Evolutionary conservation across 805 yeast genomes (phyloP), one percentile per base, ranked within the genome.

Genomic region (Schizosaccharomyces lindneri): DNA sequence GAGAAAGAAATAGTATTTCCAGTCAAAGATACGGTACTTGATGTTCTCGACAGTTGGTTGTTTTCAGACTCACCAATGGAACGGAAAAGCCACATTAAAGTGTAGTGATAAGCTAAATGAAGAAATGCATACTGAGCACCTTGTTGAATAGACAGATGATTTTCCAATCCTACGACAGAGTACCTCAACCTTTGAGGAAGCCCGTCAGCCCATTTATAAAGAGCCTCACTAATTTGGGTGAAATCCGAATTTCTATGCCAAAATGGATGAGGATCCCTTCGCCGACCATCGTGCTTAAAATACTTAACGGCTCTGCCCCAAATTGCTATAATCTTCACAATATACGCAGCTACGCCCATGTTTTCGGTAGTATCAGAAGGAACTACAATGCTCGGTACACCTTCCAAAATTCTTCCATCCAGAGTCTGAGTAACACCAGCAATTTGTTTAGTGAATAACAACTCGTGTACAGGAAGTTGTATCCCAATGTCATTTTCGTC

Each of bases 401-500:
- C 67, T 19, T 64, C 62, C 17, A 67, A 63, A 60, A 64, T 61
- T 19, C 61, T 21, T n/a, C 61, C 55, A 21, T 59, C 61, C 24
- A 59, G 36, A n/a, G 55, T 41, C 48, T 68, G 68, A 2, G 68
- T 62, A n/a, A 64, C 66, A 27, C 66, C 69, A 15, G 69, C 68
- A 24, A 66, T 67, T 61, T 62, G 65, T 59, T 67, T 64, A 31
- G 67, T 64, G 59, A 68, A 70, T 39, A 66, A 67, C 57, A 66
- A 64, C 39, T 66, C 66, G 51, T 66, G 64, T 31, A 71, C 68
- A 4, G 73, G 73, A 1, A 71, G 64, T 46, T 63, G 67, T 21
- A 70, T 62, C 43, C 65, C 64, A 15, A 65, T 61, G 36, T 67
- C 67, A 19, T 67, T 70, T 21, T 65, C 65, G 59, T 63, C 64